These are phyloP conservation scores for Ceratocystis colombiana DNA, from an alignment of 2,329 filamentous ascomycete species.

Conservation along the genomic window DNA sequence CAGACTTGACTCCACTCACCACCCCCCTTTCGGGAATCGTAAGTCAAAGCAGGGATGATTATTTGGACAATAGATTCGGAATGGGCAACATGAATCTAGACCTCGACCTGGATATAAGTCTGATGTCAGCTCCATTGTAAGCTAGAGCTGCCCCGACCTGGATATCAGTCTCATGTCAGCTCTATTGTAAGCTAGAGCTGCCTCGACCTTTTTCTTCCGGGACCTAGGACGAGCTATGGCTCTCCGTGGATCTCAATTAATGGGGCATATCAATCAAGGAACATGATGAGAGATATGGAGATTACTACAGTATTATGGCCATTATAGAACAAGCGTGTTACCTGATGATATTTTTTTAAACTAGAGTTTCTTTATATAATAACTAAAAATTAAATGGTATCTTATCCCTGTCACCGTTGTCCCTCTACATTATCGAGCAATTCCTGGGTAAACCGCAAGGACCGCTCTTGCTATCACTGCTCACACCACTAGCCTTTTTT, in stretches of 20 bases:
- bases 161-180: background rate
- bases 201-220: too few species aligned
- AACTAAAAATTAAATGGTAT: conserved; percentile 24
- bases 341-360: background rate
- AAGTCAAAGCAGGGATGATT: background rate
- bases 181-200: background rate
- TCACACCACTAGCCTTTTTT: conserved; percentile 31
- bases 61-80: background rate
- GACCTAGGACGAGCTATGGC: too few species aligned
- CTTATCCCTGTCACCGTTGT: background rate
- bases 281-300: too few species aligned
- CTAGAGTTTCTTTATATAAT: background rate
- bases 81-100: background rate
- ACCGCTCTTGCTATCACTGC: conserved; percentile 49
- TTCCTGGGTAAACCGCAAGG: conserved; percentile 60
- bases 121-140: background rate
- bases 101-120: background rate
- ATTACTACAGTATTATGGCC: too few species aligned
- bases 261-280: too few species aligned
- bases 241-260: too few species aligned
- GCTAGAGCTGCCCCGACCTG: background rate
- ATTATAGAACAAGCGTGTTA: background rate
- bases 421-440: conserved; percentile 24
- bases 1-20: background rate
- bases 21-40: conserved; percentile 4